Percentiles rank a stretch among this genome's conserved stretches.
phyloP scores from a whole-genome alignment of 2,329 filamentous ascomycete species.

The Pseudophaeomoniella oleicola region DNA sequence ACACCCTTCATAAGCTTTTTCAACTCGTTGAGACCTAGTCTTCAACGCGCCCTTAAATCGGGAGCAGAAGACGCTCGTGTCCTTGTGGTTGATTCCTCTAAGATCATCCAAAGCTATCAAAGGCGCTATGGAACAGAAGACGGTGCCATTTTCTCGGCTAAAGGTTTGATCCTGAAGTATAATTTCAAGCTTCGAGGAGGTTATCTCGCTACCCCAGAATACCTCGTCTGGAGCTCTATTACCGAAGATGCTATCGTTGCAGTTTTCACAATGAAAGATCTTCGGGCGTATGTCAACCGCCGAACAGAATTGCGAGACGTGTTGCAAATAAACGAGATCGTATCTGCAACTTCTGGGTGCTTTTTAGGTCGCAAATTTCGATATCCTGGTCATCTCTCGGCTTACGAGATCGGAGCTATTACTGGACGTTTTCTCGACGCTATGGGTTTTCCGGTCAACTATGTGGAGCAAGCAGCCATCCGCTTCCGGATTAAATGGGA shows the following conservation, averaged over 20 bases:
- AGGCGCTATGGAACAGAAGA: neutral
- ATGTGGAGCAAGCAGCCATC: neutral
- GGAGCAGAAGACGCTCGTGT: neutral
- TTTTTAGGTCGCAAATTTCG: constrained; percentile 11
- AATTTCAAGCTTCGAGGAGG: constrained; percentile 6
- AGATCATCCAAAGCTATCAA: neutral
- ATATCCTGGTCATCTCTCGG: neutral
- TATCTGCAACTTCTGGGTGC: constrained; percentile 8
- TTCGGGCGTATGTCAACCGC: constrained; percentile 10
- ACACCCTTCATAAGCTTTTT: neutral
- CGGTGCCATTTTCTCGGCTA: constrained; percentile 14
- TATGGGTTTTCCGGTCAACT: neutral
- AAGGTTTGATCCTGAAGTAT: constrained; percentile 10
- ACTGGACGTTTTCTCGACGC: neutral
- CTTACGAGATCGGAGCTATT: neutral
- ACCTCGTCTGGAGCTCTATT: constrained; percentile 19
- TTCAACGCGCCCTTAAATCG: neutral
- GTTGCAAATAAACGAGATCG: constrained; percentile 14
- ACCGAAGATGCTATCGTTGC: constrained; percentile 14
- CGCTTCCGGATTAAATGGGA: neutral
- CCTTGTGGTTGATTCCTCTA: neutral
- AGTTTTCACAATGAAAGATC: constrained; percentile 11
- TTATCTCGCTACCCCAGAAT: constrained; percentile 18
- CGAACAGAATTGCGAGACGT: constrained; percentile 12
- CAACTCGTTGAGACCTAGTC: neutral